Percentiles rank a stretch among this genome's conserved stretches.
Evolutionary conservation across 2,329 filamentous ascomycete genomes (phyloP).

Genomic region (Botrytis deweyae): DNA sequence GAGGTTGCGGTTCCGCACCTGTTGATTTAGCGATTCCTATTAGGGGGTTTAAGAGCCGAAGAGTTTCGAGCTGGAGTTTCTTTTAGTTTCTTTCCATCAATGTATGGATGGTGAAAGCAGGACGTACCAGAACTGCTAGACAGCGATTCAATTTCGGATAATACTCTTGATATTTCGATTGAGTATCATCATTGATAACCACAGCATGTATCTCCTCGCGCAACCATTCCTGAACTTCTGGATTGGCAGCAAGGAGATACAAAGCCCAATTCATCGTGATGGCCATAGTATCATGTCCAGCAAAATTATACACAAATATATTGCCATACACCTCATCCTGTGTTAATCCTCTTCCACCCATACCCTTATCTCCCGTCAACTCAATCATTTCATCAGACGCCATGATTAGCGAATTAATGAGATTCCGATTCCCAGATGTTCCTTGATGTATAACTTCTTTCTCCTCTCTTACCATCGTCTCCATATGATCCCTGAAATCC

Average conservation of each 20-base stretch:
- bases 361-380: not conserved
- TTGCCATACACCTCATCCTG: conserved; percentile 41
- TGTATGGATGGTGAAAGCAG: not conserved
- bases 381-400: not conserved
- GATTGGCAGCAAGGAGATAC: conserved; percentile 32
- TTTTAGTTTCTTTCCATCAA: not conserved
- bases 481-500: conserved; percentile 1
- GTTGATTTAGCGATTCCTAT: not conserved
- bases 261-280: conserved; percentile 35
- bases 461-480: not conserved
- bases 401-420: not conserved
- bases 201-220: conserved; percentile 30
- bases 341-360: conserved; percentile 29
- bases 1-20: not conserved
- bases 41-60: not conserved
- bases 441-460: not conserved
- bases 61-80: conserved; percentile 2
- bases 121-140: conserved; percentile 41
- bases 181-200: conserved; percentile 29
- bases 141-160: conserved; percentile 46
- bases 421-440: not conserved
- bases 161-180: conserved; percentile 41
- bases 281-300: conserved; percentile 40
- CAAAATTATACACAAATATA: conserved; percentile 39
- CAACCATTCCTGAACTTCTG: conserved; percentile 28